Percentiles rank a stretch among this genome's conserved stretches.
Conservation (phyloP, 768 basidiomycete species). For the Tricholoma matsutake region DNA sequence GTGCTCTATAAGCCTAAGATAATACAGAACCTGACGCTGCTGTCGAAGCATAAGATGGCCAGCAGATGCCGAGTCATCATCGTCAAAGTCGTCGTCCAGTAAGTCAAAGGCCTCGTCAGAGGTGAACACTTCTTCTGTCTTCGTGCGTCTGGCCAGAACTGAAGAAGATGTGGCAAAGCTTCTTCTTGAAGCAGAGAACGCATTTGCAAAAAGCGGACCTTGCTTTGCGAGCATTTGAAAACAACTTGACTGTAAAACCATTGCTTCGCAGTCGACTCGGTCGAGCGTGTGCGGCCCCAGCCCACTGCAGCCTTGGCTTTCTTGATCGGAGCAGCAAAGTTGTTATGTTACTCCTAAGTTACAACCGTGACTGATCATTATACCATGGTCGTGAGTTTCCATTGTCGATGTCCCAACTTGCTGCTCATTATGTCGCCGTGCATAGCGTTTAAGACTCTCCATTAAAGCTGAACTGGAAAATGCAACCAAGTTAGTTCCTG, state of each 20-base stretch:
- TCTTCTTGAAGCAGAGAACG: constrained; percentile 10
- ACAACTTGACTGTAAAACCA: neutral
- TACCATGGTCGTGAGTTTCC: constrained; percentile 50
- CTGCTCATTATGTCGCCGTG: constrained; percentile 9
- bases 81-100: constrained; percentile 40
- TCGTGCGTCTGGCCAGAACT: constrained; percentile 32
- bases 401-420: constrained; percentile 1
- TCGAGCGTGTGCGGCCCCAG: neutral
- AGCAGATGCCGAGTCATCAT: constrained; percentile 64
- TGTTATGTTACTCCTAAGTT: neutral
- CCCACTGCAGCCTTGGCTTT: too few species aligned
- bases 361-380: neutral
- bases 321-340: too few species aligned
- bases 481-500: constrained; percentile 66
- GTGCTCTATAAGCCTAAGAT: constrained; percentile 82
- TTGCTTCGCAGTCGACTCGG: neutral
- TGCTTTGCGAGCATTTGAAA: neutral
- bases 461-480: constrained; percentile 82
- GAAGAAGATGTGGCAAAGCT: constrained; percentile 25
- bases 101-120: constrained; percentile 42
- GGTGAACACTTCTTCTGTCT: constrained; percentile 37
- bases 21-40: constrained; percentile 70
- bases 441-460: constrained; percentile 57
- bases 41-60: constrained; percentile 74
- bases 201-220: neutral